Evolutionary conservation across 140 eudicot genomes (phyloP), one percentile per base, ranked within the genome.

Genomic region (Stevia rebaudiana): DNA sequence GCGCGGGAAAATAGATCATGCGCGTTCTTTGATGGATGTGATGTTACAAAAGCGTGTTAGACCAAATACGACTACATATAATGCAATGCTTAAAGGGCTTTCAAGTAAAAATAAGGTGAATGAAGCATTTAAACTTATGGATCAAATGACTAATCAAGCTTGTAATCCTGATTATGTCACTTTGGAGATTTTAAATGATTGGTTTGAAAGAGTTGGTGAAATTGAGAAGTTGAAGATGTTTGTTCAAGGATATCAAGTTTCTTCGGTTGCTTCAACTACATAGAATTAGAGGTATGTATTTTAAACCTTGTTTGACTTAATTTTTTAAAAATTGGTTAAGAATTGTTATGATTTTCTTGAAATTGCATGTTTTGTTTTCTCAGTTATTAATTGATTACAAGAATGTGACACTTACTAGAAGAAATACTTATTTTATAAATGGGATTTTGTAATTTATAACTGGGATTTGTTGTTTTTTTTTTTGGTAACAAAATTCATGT

Each of bases 81-180:
- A 92, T 81, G 89, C 98, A 40, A 51, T 88, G 72, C 70, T 92
- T 23, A 92, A 81, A 71, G 95, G 95, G 70, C 82, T 92, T 65
- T 49, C 44, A 21, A 83, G 82, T 67, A 78, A 35, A 74, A 81
- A 88, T 63, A 61, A 60, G 82, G 41, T 85, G 65, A 75, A 76
- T 9, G 82, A 77, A 47, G 96, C 86, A 35, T 36, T 77, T 36
- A 64, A 68, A 65, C 73, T 78, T 42, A 85, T 92, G 98, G 89
- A 88, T 55, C 82, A 75, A 60, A 92, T 92, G 96, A 76, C 57
- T 7, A 72, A 71, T 65, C 76, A 80, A 43, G 89, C 78, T 43
- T 81, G 91, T 71, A 49, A 76, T 70, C 98, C 98, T 37, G 95
- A 92, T 69, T 85, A 79, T 53, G 64, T 88, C 36, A 92, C 98